phyloP scores from a whole-genome alignment of 179 eudicot genomes.

The Patellifolia procumbens region DNA sequence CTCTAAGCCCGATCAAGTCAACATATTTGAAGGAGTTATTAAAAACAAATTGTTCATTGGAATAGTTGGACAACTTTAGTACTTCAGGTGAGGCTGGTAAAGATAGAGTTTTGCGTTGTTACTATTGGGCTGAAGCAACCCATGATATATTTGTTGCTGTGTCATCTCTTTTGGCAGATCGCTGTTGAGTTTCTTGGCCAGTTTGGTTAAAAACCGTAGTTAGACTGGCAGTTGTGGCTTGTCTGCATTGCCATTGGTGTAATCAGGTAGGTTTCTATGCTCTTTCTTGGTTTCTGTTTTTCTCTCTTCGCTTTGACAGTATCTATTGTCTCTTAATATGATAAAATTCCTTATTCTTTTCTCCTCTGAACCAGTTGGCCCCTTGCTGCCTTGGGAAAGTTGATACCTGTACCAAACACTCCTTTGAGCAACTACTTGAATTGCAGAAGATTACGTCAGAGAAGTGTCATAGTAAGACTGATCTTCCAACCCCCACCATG shows the following conservation, averaged over 20 bases:
- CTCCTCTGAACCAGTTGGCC: slow-evolving; percentile 66
- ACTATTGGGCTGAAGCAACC: background rate
- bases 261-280: slow-evolving; percentile 50
- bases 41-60: slow-evolving; percentile 70
- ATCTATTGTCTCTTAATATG: background rate
- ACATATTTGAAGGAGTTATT: slow-evolving; percentile 65
- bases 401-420: slow-evolving; percentile 69
- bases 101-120: slow-evolving; percentile 6
- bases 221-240: slow-evolving; percentile 81
- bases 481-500: background rate
- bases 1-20: slow-evolving; percentile 83
- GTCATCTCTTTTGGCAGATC: slow-evolving; percentile 37
- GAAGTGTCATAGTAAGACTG: slow-evolving; percentile 33
- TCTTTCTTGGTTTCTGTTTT: background rate
- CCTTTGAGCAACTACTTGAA: slow-evolving; percentile 52
- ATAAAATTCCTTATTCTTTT: background rate
- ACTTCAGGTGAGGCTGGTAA: slow-evolving; percentile 57
- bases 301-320: background rate
- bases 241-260: slow-evolving; percentile 61
- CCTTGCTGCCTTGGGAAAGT: slow-evolving; percentile 72
- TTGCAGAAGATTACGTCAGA: slow-evolving; percentile 21
- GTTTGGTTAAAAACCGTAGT: slow-evolving; percentile 69
- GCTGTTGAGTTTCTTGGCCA: slow-evolving; percentile 76
- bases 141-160: background rate
- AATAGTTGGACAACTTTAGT: slow-evolving; percentile 54